phyloP scores from a whole-genome alignment of 345 rosid genomes.

The Moricandia moricandioides region DNA sequence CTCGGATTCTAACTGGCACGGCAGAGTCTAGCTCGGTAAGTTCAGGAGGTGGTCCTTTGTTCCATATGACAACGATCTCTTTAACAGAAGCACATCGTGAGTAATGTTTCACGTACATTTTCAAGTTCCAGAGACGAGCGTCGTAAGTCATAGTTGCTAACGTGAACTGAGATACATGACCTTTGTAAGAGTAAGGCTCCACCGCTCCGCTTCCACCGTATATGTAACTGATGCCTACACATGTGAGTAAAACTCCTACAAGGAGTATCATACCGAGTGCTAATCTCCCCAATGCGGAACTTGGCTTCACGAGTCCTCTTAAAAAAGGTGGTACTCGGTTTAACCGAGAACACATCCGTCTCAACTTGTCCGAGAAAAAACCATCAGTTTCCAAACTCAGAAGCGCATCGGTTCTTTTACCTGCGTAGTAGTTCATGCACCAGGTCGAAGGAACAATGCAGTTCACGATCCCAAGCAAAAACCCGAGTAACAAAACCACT shows the following conservation, averaged over 20 bases:
- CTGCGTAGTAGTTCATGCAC: constrained; percentile 61
- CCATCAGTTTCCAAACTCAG: constrained; percentile 52
- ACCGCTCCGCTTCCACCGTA: constrained; percentile 84
- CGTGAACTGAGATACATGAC: constrained; percentile 85
- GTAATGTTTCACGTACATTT: constrained; percentile 86
- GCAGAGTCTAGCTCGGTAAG: constrained; percentile 65
- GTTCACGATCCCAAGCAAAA: constrained; percentile 71
- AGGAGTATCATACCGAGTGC: constrained; percentile 45
- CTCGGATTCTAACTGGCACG: constrained; percentile 85
- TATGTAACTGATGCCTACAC: constrained; percentile 54
- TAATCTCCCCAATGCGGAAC: constrained; percentile 51
- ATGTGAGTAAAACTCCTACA: constrained; percentile 53
- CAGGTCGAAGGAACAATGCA: constrained; percentile 81
- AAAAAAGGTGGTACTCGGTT: constrained; percentile 59
- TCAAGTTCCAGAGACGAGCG: constrained; percentile 97
- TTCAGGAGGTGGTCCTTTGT: constrained; percentile 79
- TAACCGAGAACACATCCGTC: constrained; percentile 67
- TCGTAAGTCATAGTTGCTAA: constrained; percentile 90
- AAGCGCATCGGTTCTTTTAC: constrained; percentile 51
- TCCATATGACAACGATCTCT: constrained; percentile 96
- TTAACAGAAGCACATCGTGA: constrained; percentile 88
- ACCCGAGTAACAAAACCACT: constrained; percentile 53
- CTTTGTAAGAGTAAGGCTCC: constrained; percentile 60
- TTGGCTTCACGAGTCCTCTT: constrained; percentile 59
- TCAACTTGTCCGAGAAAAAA: constrained; percentile 55